Base-by-base conservation (phyloP, 2,329 filamentous ascomycete species). In the Karstenula rhodostoma region DNA sequence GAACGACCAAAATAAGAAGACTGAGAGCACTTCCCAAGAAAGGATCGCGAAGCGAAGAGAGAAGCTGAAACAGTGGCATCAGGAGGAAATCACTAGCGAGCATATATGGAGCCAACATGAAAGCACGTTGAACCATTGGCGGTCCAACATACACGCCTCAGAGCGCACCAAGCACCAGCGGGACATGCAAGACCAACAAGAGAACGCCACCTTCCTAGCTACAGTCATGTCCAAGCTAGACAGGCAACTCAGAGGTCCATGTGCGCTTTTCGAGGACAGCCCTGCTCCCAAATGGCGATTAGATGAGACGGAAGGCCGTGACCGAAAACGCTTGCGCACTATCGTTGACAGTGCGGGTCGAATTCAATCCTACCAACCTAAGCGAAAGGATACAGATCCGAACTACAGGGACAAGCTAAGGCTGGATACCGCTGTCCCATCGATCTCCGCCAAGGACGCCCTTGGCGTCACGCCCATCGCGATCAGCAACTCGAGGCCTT, bases 81-180 rank as follows among this genome's bases (percentile, higher is more conserved):
- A 84, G 2, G 90, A 94, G 65, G 88, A 89, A 53, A 78, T 87
- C 4, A 84, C 85, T 23, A 85, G 85, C 10, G 91, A 96, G 19
- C 91, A 90, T 64, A 83, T 90, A 17, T 85, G 94, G 59, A 84
- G 90, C 56, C 89, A 89, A n/a, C 94, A 98, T 71, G 92, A 97
- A 70, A 88, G 91, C 66, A 91, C 92, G 0, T 94, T 95, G 58
- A 90, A 87, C 43, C 90, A 94, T 60, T 99, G 94, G 95, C 91
- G 94, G 82, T 93, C 94, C 69, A 98, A 97, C 70, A 97, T 99
- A 43, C 95, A 94, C 76, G 89, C 90, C 51, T 93, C 94, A 0
- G 95, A 99, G 75, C 90, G 95, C 66, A 87, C 94, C 73, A 98
- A 97, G 75, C 90, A 96, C 66, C 94, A 98, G 75, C 86, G 95